These are phyloP conservation scores for Bipolaris cookei DNA, from an alignment of 2,329 filamentous ascomycete species.

Conservation along the genomic window DNA sequence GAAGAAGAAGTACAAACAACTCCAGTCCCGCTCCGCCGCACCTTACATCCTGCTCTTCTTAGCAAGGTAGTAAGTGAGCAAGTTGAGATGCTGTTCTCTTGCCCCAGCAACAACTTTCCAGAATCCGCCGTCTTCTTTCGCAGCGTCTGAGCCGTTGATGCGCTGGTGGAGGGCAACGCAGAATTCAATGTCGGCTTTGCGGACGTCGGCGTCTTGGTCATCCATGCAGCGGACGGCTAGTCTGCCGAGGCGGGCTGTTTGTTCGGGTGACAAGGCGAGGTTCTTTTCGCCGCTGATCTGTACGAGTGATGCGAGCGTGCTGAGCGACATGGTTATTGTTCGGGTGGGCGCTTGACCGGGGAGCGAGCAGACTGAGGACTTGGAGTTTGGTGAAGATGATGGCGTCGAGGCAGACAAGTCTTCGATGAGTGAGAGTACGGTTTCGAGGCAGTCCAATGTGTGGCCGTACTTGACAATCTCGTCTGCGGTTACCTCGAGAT, in stretches of 20 bases:
- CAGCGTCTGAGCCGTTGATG: slow-evolving; percentile 37
- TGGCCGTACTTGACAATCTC: slow-evolving; percentile 73
- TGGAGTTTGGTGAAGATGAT: slow-evolving; percentile 38
- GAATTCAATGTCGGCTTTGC: slow-evolving; percentile 79
- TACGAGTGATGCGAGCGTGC: slow-evolving; percentile 48
- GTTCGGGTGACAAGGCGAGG: slow-evolving; percentile 38
- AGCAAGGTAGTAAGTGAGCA: slow-evolving; percentile 83
- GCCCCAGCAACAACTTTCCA: slow-evolving; percentile 70
- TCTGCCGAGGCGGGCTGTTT: slow-evolving; percentile 48
- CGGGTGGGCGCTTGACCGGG: slow-evolving; percentile 31
- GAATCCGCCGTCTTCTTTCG: slow-evolving; percentile 58
- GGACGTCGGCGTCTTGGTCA: slow-evolving; percentile 50
- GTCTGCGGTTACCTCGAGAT: slow-evolving; percentile 74
- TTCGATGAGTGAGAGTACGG: slow-evolving; percentile 49
- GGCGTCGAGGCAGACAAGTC: slow-evolving; percentile 34
- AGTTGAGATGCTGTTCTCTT: slow-evolving; percentile 74
- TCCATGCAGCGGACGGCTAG: slow-evolving; percentile 49
- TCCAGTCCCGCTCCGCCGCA: too few relatives aligned
- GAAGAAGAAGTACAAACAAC: slow-evolving; percentile 3
- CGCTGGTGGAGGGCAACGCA: slow-evolving; percentile 72
- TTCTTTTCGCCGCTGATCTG: slow-evolving; percentile 44
- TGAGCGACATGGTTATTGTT: slow-evolving; percentile 50
- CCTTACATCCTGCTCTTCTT: slow-evolving; percentile 40
- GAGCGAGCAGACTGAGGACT: slow-evolving; percentile 41
- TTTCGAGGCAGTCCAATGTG: slow-evolving; percentile 58